Percentiles rank a stretch among this genome's conserved stretches.
These are phyloP conservation scores for Ceratocystis colombiana DNA, from an alignment of 2,329 filamentous ascomycete genomes.

Conservation along the genomic window DNA sequence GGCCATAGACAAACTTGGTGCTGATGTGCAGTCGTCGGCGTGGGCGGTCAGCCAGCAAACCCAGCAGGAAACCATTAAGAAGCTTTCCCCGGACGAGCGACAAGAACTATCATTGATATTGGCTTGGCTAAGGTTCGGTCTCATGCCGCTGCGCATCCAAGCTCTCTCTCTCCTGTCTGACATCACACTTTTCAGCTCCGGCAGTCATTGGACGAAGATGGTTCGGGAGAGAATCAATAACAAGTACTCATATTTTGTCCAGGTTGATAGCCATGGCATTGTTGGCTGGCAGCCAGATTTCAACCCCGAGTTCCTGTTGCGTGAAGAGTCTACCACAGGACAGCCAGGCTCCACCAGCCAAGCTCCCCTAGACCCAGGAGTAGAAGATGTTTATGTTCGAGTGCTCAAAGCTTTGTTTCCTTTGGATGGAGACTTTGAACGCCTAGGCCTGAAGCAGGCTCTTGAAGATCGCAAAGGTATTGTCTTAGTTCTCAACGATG, in stretches of 20 bases:
- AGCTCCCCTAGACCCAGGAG: neutral
- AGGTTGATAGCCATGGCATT: neutral
- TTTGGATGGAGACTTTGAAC: neutral
- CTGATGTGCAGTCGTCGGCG: neutral
- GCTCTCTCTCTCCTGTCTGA: slow-evolving; percentile 14
- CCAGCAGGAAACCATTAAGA: neutral
- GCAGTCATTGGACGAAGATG: neutral
- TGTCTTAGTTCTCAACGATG: neutral
- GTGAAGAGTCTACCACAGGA: neutral
- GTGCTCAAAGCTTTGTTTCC: neutral
- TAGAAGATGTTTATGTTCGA: neutral
- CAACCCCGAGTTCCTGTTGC: neutral
- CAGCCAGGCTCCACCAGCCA: neutral
- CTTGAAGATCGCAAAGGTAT: neutral
- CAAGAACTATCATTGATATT: slow-evolving; percentile 16
- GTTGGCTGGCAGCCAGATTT: slow-evolving; percentile 6
- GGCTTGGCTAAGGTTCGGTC: slow-evolving; percentile 11
- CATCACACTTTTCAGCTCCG: neutral
- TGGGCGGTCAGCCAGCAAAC: neutral
- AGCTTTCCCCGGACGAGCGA: slow-evolving; percentile 2
- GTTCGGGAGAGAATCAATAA: slow-evolving; percentile 13
- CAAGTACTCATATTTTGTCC: slow-evolving; percentile 11
- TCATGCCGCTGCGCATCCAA: slow-evolving; percentile 16
- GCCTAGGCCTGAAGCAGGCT: neutral
- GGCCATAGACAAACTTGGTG: neutral